These are phyloP conservation scores for Paecilomyces niveus DNA, from an alignment of 2,329 filamentous ascomycete genomes.

Conservation along the genomic window DNA sequence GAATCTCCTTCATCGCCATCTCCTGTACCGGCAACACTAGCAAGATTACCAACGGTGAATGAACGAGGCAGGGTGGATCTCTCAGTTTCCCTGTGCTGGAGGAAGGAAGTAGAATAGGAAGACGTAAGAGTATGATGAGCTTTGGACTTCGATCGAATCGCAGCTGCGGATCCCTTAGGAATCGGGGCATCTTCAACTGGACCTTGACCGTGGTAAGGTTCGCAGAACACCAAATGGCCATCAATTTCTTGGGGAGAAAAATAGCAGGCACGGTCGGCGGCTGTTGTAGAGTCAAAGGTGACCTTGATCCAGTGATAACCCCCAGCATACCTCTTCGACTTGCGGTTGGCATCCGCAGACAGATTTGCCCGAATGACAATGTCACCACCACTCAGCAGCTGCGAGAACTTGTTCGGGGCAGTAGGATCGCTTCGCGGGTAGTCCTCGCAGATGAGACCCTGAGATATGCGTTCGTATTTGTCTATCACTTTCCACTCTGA, in stretches of 20 bases:
- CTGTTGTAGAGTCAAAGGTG: conserved; percentile 67
- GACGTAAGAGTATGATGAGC: conserved; percentile 27
- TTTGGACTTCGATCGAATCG: conserved; percentile 18
- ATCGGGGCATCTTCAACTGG: conserved; percentile 59
- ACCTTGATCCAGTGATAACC: conserved; percentile 90
- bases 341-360: conserved; percentile 64
- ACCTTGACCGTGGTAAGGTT: conserved; percentile 59
- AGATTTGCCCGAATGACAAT: conserved; percentile 62
- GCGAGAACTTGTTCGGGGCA: conserved; percentile 60
- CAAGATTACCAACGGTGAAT: conserved; percentile 31
- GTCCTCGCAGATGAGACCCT: conserved; percentile 80
- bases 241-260: conserved; percentile 66
- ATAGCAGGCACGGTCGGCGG: conserved; percentile 62
- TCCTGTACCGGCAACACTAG: conserved; percentile 11
- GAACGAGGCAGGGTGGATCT: conserved; percentile 33
- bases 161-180: conserved; percentile 38
- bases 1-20: conserved; percentile 28
- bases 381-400: conserved; percentile 65
- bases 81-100: conserved; percentile 25
- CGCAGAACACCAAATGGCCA: conserved; percentile 63
- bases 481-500: conserved; percentile 75
- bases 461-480: conserved; percentile 77
- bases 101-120: conserved; percentile 28
- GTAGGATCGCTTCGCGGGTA: conserved; percentile 79
- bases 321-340: conserved; percentile 74